Base-by-base conservation (phyloP, 176 grass and related monocot genomes). In the Triticum aestivum region DNA sequence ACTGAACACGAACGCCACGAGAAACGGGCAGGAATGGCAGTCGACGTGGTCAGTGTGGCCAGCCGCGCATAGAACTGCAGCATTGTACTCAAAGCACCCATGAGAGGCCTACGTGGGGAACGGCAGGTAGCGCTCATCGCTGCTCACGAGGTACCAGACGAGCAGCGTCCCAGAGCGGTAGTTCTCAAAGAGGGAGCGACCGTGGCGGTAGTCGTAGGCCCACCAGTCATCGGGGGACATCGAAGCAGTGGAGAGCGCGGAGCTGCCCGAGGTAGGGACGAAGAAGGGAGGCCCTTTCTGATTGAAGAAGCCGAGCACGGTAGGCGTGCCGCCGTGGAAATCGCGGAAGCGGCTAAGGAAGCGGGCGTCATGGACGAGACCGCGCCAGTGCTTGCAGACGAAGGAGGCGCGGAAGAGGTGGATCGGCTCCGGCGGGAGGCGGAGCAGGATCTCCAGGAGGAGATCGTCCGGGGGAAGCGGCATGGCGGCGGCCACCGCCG, bases 161-260 rank as follows among this genome's bases (percentile, higher is more conserved):
- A 65, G 62, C 1, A 65, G 24, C 10, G 9, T 10, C 11, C 62
- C 4, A 4, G 62, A 0, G 52, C 17, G 5, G 17, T 0, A 20
- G 52, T 1, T 20, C 0, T 7, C 0, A 0, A 58, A 1, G 17
- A 58, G 52, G 14, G 17, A 1, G 52, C 15, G 11, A 0, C 62
- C 23, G 23, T 29, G 61, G 1, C 59, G 61, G 8, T 9, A 62
- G 61, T 62, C 9, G n/a, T 0, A 0, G 59, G 21, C 59, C n/a
- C 59, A 62, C n/a, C n/a, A 62, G n/a, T 4, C 21, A 1, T 62
- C 9, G 11, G 3, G 45, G 12, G 1, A 4, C 12, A 49, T 14
- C 12, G 45, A 0, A 0, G 11, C 11, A 0, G 59, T 11, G 59
- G 59, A 11, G 59, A 62, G 59, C 59, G n/a, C 59, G n/a, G 11